Evolutionary conservation across 2,329 filamentous ascomycete species (phyloP), one percentile per base, ranked within the genome.

Genomic region (Fusarium citri): DNA sequence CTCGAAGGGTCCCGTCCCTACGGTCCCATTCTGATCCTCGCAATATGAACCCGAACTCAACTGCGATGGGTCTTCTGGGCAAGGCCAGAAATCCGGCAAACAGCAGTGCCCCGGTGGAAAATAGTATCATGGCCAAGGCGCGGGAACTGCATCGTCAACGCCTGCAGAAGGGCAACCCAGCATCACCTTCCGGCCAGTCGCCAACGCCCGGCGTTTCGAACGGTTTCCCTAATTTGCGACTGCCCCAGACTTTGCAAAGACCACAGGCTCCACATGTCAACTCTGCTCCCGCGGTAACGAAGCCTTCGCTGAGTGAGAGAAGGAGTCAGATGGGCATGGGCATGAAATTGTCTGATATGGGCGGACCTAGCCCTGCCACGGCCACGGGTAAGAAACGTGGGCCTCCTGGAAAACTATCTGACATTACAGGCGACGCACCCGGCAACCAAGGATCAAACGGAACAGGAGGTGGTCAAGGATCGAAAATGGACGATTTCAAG

Each of bases 31-130:
- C 89, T 56, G 87, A 90, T 51, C 82, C 89, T 22, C 82, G 84
- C 69, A 83, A 82, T 57, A 94, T 97, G 89, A 93, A 88, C 59
- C 83, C 91, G 9, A 94, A 90, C n/a, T 97, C 94, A n/a, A 96
- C 92, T 28, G 90, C 93, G 42, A 84, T 94, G 6, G 94, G 94
- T 42, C 87, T 92, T 61, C 83, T 97, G 75, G 94, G 91, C 79
- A 88, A 82, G 70, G 88, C 87, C 7, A 83, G 89, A 62, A 83
- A 87, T 50, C 88, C 87, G 22, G 76, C 77, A 15, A 72, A 71
- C 54, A 62, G 74, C 41, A 73, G 75, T 48, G 75, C 76, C 31
- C 69, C 75, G 22, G 77, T 82, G 68, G 78, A 81, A 55, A 81
- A 80, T 68, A 80, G 77, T 59, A 81, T 83, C 58, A 84, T 83